Percentiles rank a stretch among this genome's conserved stretches.
phyloP scores from a whole-genome alignment of 1,284 basidiomycete species.

The Ustilago crameri region DNA sequence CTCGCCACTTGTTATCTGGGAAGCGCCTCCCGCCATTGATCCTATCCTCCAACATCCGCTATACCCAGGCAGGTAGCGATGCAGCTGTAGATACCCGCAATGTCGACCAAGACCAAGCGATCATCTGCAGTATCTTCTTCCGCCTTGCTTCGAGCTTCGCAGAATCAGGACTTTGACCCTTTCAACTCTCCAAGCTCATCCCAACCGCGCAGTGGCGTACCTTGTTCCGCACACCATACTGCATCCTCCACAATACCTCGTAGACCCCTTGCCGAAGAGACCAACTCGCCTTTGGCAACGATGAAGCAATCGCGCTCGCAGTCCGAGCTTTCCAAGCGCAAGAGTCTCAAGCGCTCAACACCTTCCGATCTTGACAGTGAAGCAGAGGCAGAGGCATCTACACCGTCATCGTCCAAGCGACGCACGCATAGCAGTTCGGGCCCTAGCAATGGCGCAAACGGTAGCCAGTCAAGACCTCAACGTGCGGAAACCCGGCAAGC shows the following conservation, averaged over 20 bases:
- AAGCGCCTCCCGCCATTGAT: no score
- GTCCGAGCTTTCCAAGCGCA: slow-evolving; percentile 8
- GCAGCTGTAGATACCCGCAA: slow-evolving; percentile 12
- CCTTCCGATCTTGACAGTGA: slow-evolving; percentile 4
- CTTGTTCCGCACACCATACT: not conserved
- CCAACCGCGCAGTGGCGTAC: not conserved
- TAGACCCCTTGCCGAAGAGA: slow-evolving; percentile 22
- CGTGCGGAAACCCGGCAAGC: not conserved
- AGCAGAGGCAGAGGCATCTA: no score
- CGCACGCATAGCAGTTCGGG: slow-evolving; percentile 6
- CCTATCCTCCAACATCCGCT: no score
- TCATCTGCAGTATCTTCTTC: slow-evolving; percentile 9
- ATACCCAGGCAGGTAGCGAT: slow-evolving; percentile 3
- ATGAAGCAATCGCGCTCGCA: slow-evolving; percentile 33
- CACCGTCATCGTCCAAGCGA: slow-evolving; percentile 6
- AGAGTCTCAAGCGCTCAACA: slow-evolving; percentile 28
- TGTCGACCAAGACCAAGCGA: slow-evolving; percentile 20
- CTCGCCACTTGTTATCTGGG: not conserved
- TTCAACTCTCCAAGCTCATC: slow-evolving; percentile 10
- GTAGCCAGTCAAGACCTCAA: slow-evolving; percentile 3
- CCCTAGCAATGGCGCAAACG: slow-evolving; percentile 10
- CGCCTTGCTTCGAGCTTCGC: slow-evolving; percentile 18
- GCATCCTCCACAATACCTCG: slow-evolving; percentile 5
- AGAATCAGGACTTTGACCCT: slow-evolving; percentile 39
- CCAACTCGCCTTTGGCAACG: slow-evolving; percentile 6